phyloP scores from a whole-genome alignment of 257 asterid species.

The Fraxinus americana region DNA sequence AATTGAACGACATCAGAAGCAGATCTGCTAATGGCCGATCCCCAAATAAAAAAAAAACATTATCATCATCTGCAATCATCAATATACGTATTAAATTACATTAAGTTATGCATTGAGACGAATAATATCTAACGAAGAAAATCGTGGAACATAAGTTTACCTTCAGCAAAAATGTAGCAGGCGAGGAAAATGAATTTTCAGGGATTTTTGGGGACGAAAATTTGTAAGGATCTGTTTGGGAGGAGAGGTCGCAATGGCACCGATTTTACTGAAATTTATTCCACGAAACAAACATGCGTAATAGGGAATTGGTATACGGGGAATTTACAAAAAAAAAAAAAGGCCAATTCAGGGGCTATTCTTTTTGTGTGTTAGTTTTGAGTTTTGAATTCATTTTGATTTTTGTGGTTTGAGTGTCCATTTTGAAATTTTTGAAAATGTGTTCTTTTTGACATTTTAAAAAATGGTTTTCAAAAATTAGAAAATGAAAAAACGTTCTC shows the following conservation, averaged over 20 bases:
- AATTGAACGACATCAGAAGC: conserved; percentile 6
- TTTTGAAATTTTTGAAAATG: no score
- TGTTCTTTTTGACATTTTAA: no score
- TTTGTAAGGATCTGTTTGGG: conserved; percentile 40
- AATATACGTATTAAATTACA: not conserved
- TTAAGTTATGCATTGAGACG: conserved; percentile 19
- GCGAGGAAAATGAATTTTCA: conserved; percentile 18
- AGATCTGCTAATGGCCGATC: conserved; percentile 33
- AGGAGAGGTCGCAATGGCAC: conserved; percentile 19
- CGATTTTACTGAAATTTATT: conserved; percentile 20
- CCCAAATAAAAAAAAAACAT: conserved; percentile 2
- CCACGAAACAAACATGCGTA: conserved; percentile 22
- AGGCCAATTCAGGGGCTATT: no score
- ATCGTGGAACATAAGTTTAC: conserved; percentile 25
- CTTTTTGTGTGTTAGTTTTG: no score
- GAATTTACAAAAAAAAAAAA: no score
- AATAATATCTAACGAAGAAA: not conserved
- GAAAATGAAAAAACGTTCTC: no score
- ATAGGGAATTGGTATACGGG: not conserved
- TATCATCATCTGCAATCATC: conserved; percentile 5
- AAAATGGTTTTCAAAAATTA: no score
- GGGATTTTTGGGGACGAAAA: conserved; percentile 30
- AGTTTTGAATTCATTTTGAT: no score
- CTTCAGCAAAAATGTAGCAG: conserved; percentile 35
- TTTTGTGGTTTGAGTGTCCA: no score